A percentile compares a stretch with the other conserved stretches of the same genome.
Evolutionary conservation across 768 basidiomycete species (phyloP).

Genomic region (Lentinula guzmanii): DNA sequence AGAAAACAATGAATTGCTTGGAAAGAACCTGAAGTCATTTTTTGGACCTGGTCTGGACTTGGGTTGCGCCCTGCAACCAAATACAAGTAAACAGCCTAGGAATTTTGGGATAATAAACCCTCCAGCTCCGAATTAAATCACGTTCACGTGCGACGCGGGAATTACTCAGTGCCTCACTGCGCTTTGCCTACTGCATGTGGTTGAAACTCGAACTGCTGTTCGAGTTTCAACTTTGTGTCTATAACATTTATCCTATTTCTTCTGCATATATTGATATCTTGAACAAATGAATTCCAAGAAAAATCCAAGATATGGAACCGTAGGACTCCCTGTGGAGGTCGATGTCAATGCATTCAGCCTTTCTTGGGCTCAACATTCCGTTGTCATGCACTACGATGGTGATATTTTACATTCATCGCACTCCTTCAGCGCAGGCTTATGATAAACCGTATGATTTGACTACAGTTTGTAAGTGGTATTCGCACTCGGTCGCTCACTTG

Average conservation of each 20-base stretch:
- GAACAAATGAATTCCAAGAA: background rate
- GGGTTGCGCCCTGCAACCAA: too few species aligned
- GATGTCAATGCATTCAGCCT: constrained; percentile 18
- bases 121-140: too few species aligned
- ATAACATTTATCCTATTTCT: background rate
- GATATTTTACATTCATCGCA: background rate
- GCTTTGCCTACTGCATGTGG: background rate
- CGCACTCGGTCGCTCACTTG: background rate
- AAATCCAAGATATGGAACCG: background rate
- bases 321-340: background rate
- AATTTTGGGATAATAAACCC: too few species aligned
- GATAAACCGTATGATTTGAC: background rate
- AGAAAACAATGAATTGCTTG: too few species aligned
- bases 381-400: constrained; percentile 22
- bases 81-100: too few species aligned
- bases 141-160: background rate
- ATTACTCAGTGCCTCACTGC: background rate
- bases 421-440: background rate
- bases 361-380: constrained; percentile 12
- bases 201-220: background rate
- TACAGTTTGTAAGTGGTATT: background rate
- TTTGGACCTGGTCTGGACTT: too few species aligned
- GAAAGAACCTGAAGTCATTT: too few species aligned
- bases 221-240: background rate
- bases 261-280: background rate